Conservation (phyloP, 2,329 filamentous ascomycete genomes). For the Colletotrichum sp. region DNA sequence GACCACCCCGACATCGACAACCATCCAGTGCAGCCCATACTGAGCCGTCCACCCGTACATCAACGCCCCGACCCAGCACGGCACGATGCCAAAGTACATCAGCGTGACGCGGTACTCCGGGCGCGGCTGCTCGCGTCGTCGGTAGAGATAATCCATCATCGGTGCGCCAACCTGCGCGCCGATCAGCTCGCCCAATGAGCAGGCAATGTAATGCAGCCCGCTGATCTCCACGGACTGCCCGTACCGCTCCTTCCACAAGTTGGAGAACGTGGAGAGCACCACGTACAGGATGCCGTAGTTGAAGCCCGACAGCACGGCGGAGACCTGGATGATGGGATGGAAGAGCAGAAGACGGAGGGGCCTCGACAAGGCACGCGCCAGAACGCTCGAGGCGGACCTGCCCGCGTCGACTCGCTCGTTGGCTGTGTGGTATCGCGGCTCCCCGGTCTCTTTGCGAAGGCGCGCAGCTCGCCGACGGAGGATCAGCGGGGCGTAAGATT, state of each 20-base stretch:
- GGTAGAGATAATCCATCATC: neutral
- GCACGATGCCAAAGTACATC: neutral
- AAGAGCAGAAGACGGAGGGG: neutral
- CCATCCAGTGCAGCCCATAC: neutral
- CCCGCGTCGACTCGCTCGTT: neutral
- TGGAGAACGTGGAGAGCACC: neutral
- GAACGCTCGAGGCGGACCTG: neutral
- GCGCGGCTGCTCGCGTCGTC: neutral
- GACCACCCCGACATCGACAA: neutral
- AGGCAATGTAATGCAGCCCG: neutral
- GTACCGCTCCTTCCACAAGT: neutral
- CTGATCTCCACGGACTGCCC: neutral
- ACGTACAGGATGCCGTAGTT: neutral
- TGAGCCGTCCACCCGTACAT: neutral
- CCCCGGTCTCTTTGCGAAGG: neutral
- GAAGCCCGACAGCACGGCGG: neutral
- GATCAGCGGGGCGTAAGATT: neutral
- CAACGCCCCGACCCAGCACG: neutral
- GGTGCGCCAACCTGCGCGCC: neutral
- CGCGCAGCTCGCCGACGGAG: neutral
- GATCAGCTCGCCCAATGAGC: neutral
- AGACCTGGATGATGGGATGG: neutral
- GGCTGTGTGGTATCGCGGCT: neutral
- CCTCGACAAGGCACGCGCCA: neutral
- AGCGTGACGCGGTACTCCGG: neutral